These are phyloP conservation scores for Cadophora sp. DNA, from an alignment of 2,329 filamentous ascomycete species.

Conservation along the genomic window DNA sequence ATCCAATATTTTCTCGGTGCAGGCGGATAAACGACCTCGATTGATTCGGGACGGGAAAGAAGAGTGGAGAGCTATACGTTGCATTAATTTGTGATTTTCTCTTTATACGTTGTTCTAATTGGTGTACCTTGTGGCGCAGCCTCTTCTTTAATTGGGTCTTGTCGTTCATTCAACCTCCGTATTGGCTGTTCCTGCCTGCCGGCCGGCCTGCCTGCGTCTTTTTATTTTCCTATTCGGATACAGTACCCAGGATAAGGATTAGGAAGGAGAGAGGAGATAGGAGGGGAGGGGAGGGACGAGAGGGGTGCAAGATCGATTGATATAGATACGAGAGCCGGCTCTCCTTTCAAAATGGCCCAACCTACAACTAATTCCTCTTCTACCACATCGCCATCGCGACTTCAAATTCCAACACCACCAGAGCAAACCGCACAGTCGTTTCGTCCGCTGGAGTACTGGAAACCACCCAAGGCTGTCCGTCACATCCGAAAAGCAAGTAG, in stretches of 20 bases:
- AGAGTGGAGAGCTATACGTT: background rate
- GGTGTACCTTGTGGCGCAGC: slow-evolving; percentile 16
- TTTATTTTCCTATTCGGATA: background rate
- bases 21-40: slow-evolving; percentile 1
- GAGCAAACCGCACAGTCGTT: slow-evolving; percentile 28
- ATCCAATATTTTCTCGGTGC: slow-evolving; percentile 9
- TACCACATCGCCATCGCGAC: slow-evolving; percentile 4
- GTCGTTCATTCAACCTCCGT: background rate
- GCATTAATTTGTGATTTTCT: background rate
- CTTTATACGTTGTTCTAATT: background rate
- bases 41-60: slow-evolving; percentile 1
- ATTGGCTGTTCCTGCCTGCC: slow-evolving; percentile 14
- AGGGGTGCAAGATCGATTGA: background rate
- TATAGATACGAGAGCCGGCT: slow-evolving; percentile 17
- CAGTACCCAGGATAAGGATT: background rate
- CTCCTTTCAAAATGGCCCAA: slow-evolving; percentile 10
- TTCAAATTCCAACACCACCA: slow-evolving; percentile 17
- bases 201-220: slow-evolving; percentile 7
- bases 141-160: slow-evolving; percentile 13
- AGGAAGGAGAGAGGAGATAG: slow-evolving; percentile 9
- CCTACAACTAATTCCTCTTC: slow-evolving; percentile 13
- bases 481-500: slow-evolving; percentile 34
- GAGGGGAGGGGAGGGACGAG: no score
- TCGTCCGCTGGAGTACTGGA: slow-evolving; percentile 37
- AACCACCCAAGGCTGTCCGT: slow-evolving; percentile 35